A percentile compares a stretch with the other conserved stretches of the same genome.
phyloP scores from a whole-genome alignment of 768 basidiomycete species.

The Rubroboletus pulcherrimus region DNA sequence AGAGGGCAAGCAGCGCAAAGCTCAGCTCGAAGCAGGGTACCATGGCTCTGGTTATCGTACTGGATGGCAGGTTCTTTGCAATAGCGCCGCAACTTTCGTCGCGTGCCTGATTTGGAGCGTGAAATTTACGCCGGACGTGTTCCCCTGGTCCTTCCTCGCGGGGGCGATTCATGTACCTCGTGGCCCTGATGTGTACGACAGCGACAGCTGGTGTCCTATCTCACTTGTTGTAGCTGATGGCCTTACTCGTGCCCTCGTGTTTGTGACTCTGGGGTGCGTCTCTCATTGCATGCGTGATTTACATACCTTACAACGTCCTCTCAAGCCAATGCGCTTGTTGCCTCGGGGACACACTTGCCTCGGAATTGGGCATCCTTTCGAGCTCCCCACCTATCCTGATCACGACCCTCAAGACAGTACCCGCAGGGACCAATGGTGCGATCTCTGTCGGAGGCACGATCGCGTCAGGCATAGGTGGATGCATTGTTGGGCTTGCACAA shows the following conservation, averaged over 20 bases:
- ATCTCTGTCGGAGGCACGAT: conserved; percentile 73
- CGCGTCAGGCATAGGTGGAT: conserved; percentile 71
- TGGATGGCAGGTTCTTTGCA: conserved; percentile 81
- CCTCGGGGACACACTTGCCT: conserved; percentile 89
- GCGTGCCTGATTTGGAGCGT: conserved; percentile 65
- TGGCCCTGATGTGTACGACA: conserved; percentile 32
- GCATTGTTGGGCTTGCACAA: conserved; percentile 63
- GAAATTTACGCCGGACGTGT: conserved; percentile 44
- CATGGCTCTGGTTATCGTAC: conserved; percentile 70
- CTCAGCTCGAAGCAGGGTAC: conserved; percentile 73
- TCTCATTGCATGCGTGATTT: background rate
- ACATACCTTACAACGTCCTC: background rate
- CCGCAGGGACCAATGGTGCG: conserved; percentile 89
- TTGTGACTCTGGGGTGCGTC: conserved; percentile 62
- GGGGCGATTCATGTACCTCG: conserved; percentile 9
- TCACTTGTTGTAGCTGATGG: conserved; percentile 41
- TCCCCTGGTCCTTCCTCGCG: conserved; percentile 34
- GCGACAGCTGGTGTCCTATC: conserved; percentile 59
- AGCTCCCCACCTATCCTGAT: conserved; percentile 64
- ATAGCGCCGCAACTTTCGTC: conserved; percentile 61
- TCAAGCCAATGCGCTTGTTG: conserved; percentile 83
- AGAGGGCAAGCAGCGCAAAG: conserved; percentile 77
- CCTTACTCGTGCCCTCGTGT: conserved; percentile 59
- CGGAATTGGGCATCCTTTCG: conserved; percentile 88
- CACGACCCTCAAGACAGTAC: conserved; percentile 71